phyloP scores from a whole-genome alignment of 495 filamentous ascomycete genomes.

The Penicillium nucicola region DNA sequence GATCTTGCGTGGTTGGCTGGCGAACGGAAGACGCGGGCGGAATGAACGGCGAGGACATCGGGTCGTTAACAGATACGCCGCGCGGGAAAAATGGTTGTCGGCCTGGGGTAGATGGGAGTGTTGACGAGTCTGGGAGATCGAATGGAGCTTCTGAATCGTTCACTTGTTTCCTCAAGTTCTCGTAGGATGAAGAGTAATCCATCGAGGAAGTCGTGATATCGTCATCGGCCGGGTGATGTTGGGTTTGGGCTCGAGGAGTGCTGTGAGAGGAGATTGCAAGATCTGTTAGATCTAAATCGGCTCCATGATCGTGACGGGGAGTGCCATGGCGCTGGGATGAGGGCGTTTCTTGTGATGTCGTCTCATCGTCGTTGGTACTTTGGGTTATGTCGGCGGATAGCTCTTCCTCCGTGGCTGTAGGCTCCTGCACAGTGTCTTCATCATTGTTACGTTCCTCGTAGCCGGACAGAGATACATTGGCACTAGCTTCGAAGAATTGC shows the following conservation, averaged over 20 bases:
- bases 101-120: slow-evolving; percentile 43
- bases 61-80: slow-evolving; percentile 29
- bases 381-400: slow-evolving; percentile 49
- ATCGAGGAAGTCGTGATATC: slow-evolving; percentile 58
- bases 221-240: slow-evolving; percentile 39
- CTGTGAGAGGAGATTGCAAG: slow-evolving; percentile 53
- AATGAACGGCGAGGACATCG: slow-evolving; percentile 49
- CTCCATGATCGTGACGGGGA: slow-evolving; percentile 34
- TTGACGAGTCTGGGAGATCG: slow-evolving; percentile 41
- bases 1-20: slow-evolving; percentile 30
- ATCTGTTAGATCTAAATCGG: slow-evolving; percentile 49
- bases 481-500: slow-evolving; percentile 97
- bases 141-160: slow-evolving; percentile 26
- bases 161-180: slow-evolving; percentile 27
- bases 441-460: slow-evolving; percentile 76
- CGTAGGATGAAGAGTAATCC: slow-evolving; percentile 45
- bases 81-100: slow-evolving; percentile 24
- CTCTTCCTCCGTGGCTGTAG: slow-evolving; percentile 47
- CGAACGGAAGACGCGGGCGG: slow-evolving; percentile 34
- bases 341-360: slow-evolving; percentile 34
- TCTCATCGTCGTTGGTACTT: slow-evolving; percentile 27
- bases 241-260: slow-evolving; percentile 51
- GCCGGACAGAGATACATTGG: slow-evolving; percentile 94
- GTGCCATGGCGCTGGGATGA: slow-evolving; percentile 23
- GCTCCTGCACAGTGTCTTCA: slow-evolving; percentile 44